phyloP scores from a whole-genome alignment of 169 alveolate species.

The Sarcocystis neurona region DNA sequence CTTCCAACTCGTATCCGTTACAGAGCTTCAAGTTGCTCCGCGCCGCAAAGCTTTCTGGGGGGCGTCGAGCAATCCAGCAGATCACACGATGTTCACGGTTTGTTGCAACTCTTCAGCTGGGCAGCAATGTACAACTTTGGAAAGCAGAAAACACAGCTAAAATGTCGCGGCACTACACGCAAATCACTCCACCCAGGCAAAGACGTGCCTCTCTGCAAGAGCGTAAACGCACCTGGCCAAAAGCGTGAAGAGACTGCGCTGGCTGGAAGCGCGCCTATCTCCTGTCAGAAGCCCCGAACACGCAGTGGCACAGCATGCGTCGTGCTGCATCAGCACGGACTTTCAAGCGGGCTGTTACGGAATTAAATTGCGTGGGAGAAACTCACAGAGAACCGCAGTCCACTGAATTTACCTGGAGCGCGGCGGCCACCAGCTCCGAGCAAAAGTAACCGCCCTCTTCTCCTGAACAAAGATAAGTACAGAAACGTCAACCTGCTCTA shows the following conservation, averaged over 20 bases:
- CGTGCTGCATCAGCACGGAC: not conserved
- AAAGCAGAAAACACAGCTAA: not conserved
- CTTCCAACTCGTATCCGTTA: conserved; percentile 12
- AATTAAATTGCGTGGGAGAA: not conserved
- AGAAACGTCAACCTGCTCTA: too few relatives aligned
- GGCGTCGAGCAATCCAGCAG: not conserved
- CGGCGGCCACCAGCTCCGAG: conserved; percentile 47
- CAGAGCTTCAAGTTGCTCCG: not conserved
- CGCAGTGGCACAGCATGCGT: not conserved
- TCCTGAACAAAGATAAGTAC: not conserved
- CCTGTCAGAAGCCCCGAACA: not conserved
- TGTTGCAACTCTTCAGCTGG: not conserved
- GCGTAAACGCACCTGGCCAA: conserved; percentile 23
- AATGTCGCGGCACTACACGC: not conserved
- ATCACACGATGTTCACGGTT: not conserved
- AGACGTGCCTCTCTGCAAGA: not conserved
- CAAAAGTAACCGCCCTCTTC: conserved; percentile 16
- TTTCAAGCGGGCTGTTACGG: not conserved
- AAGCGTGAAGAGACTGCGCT: conserved; percentile 1
- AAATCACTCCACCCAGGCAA: not conserved
- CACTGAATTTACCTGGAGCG: conserved; percentile 38
- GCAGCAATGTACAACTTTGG: not conserved
- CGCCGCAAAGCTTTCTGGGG: conserved; percentile 24
- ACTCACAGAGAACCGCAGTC: too few relatives aligned
- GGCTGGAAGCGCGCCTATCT: conserved; percentile 41